phyloP scores from a whole-genome alignment of 805 yeast genomes.

The Kuraishia borneana region DNA sequence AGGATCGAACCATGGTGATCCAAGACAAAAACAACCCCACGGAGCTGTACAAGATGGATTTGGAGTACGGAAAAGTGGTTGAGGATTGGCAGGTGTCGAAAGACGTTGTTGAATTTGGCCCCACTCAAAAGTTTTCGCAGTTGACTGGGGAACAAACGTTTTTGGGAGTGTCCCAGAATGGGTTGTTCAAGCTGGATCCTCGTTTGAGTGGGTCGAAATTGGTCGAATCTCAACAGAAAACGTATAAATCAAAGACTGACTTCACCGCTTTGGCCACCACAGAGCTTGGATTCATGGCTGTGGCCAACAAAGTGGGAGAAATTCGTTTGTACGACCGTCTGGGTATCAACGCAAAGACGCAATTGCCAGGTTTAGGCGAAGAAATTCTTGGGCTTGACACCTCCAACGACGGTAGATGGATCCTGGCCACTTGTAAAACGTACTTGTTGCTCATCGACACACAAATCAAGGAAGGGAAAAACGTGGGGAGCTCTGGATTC shows the following conservation, averaged over 20 bases:
- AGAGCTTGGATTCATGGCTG: constrained; percentile 62
- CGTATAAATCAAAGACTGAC: constrained; percentile 40
- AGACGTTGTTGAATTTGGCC: constrained; percentile 49
- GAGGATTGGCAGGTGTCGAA: constrained; percentile 67
- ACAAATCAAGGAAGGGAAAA: constrained; percentile 47
- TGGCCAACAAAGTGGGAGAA: constrained; percentile 67
- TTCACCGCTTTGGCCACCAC: constrained; percentile 63
- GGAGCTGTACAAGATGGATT: constrained; percentile 61
- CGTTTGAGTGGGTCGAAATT: constrained; percentile 49
- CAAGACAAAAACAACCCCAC: constrained; percentile 36
- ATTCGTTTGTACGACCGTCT: constrained; percentile 61
- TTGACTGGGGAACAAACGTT: constrained; percentile 65
- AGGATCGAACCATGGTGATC: constrained; percentile 58
- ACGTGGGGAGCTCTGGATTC: constrained; percentile 54
- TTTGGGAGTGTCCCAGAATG: constrained; percentile 54
- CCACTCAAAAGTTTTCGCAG: constrained; percentile 66
- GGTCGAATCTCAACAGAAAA: constrained; percentile 43
- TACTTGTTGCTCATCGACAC: constrained; percentile 65
- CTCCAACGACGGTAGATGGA: constrained; percentile 72
- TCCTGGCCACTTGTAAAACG: constrained; percentile 68
- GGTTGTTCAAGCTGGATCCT: constrained; percentile 73
- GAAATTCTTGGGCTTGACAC: constrained; percentile 54
- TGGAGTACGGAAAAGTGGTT: constrained; percentile 69
- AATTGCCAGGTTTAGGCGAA: constrained; percentile 78
- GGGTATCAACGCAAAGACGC: constrained; percentile 69